Conservation (phyloP, 129 eudicot species). For the sunflower (Helianthus annuus) region DNA sequence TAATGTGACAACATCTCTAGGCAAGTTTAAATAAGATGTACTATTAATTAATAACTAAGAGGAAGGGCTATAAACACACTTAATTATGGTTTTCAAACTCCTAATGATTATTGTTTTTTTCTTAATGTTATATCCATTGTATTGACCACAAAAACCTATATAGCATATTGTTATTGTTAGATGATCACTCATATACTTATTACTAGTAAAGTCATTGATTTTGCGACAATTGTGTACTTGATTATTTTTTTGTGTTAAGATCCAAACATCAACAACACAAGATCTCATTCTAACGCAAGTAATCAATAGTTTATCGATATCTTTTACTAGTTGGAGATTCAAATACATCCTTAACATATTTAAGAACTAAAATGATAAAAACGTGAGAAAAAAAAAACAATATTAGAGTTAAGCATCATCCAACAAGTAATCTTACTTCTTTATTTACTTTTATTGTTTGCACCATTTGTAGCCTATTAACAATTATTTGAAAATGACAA, state of each 20-base stretch:
- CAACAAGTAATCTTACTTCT: constrained; percentile 3
- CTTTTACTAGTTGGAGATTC: not conserved
- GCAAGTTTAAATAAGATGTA: too few relatives aligned
- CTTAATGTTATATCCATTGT: too few relatives aligned
- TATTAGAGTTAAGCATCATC: constrained; percentile 3
- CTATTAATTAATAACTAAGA: too few relatives aligned
- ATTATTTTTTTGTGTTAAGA: not conserved
- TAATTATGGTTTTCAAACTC: too few relatives aligned
- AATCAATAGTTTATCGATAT: not conserved
- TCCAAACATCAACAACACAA: not conserved
- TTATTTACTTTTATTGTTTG: not conserved
- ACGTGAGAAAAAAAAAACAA: not conserved
- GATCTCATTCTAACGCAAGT: not conserved
- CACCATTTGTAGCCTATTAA: constrained; percentile 27
- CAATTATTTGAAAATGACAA: constrained; percentile 37
- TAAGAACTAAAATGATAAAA: constrained; percentile 2
- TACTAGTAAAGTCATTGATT: not conserved
- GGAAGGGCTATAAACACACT: too few relatives aligned
- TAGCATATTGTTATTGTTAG: too few relatives aligned
- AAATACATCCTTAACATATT: not conserved
- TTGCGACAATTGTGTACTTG: not conserved
- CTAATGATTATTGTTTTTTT: too few relatives aligned
- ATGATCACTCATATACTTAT: too few relatives aligned
- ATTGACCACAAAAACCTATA: too few relatives aligned
- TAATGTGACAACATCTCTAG: too few relatives aligned